These are phyloP conservation scores for Biscogniauxia mediterranea DNA, from an alignment of 2,329 filamentous ascomycete genomes.

Conservation along the genomic window DNA sequence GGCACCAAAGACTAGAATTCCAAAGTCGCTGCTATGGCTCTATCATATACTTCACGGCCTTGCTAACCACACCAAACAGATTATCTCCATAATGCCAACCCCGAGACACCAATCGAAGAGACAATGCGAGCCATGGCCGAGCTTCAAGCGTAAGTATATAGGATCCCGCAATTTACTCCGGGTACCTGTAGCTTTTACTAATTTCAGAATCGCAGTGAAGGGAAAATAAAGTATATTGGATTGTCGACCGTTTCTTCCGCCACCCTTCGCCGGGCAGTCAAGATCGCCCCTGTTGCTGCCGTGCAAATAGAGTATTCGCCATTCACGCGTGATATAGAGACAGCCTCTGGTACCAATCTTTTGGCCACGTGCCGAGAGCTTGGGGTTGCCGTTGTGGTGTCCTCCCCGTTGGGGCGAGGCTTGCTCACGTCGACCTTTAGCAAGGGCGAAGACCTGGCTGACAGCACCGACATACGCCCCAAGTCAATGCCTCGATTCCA, in stretches of 20 bases:
- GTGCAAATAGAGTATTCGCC: constrained; percentile 54
- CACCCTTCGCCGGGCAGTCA: constrained; percentile 48
- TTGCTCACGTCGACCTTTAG: constrained; percentile 42
- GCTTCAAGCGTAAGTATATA: constrained; percentile 35
- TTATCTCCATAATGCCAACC: constrained; percentile 44
- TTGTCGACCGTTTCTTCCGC: constrained; percentile 46
- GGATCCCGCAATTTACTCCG: background rate
- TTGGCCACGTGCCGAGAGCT: constrained; percentile 46
- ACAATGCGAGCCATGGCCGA: constrained; percentile 43
- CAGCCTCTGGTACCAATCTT: constrained; percentile 34
- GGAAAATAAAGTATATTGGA: constrained; percentile 53
- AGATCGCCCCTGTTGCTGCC: constrained; percentile 46
- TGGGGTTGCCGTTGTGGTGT: constrained; percentile 42
- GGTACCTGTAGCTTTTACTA: background rate
- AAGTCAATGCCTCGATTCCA: constrained; percentile 39
- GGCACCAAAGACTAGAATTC: background rate
- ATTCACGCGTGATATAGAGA: constrained; percentile 49
- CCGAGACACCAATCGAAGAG: constrained; percentile 44
- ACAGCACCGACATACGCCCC: constrained; percentile 33
- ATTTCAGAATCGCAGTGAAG: constrained; percentile 33
- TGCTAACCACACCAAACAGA: constrained; percentile 15
- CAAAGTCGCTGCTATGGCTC: background rate
- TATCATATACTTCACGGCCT: background rate
- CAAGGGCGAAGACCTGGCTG: constrained; percentile 35
- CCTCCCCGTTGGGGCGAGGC: constrained; percentile 41